Evolutionary conservation across 345 rosid genomes (phyloP).

Genomic region (Arabis hirsuta): DNA sequence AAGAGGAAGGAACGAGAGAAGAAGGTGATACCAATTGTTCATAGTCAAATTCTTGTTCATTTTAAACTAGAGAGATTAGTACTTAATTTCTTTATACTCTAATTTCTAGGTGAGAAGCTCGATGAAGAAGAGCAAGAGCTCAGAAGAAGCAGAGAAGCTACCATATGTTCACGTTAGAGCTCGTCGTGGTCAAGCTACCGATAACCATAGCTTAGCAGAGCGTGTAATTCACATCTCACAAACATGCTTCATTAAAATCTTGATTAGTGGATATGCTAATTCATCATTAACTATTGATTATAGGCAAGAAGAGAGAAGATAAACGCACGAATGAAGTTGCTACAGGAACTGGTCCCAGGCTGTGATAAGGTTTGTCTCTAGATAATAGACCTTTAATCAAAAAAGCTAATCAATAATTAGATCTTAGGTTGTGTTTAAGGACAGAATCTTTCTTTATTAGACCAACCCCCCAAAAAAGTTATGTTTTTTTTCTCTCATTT

Average conservation of each 20-base stretch:
- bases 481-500: slow-evolving; percentile 1
- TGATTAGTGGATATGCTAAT: slow-evolving; percentile 17
- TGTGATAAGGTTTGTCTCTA: slow-evolving; percentile 68
- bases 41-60: not conserved
- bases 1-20: slow-evolving; percentile 62
- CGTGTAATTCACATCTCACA: slow-evolving; percentile 48
- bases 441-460: slow-evolving; percentile 39
- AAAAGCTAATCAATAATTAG: slow-evolving; percentile 51
- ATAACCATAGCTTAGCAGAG: slow-evolving; percentile 78
- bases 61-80: not conserved
- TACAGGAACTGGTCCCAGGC: slow-evolving; percentile 82
- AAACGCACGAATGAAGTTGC: slow-evolving; percentile 72
- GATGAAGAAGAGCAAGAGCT: slow-evolving; percentile 60
- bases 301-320: slow-evolving; percentile 89
- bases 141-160: slow-evolving; percentile 59
- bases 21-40: slow-evolving; percentile 46
- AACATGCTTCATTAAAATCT: not conserved
- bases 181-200: slow-evolving; percentile 81
- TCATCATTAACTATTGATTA: slow-evolving; percentile 7
- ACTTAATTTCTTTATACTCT: not conserved
- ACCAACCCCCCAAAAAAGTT: slow-evolving; percentile 21
- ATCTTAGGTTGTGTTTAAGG: slow-evolving; percentile 40
- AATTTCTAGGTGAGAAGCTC: slow-evolving; percentile 52
- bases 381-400: slow-evolving; percentile 33
- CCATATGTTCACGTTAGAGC: slow-evolving; percentile 78